These are phyloP conservation scores for Rhynchosporium graminicola DNA, from an alignment of 2,329 filamentous ascomycete species.

Conservation along the genomic window DNA sequence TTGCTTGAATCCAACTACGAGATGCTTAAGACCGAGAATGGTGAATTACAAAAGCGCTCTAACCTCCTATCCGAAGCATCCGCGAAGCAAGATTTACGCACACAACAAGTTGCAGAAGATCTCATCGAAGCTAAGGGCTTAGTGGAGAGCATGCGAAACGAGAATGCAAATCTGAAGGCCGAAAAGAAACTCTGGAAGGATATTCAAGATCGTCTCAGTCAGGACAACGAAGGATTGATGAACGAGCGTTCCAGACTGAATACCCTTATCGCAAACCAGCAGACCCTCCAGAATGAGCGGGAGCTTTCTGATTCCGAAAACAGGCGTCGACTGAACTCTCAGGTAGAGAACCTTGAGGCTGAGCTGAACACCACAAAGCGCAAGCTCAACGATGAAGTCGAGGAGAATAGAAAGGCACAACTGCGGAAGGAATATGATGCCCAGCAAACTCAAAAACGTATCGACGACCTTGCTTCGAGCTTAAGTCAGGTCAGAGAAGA, in stretches of 20 bases:
- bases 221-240: constrained; percentile 82
- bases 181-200: constrained; percentile 95
- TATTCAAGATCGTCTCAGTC: constrained; percentile 83
- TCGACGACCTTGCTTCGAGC: constrained; percentile 85
- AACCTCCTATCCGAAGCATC: constrained; percentile 77
- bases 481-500: constrained; percentile 83
- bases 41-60: constrained; percentile 80
- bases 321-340: constrained; percentile 75
- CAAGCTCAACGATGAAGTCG: constrained; percentile 78
- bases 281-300: constrained; percentile 88
- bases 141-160: constrained; percentile 83
- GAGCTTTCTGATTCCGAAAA: constrained; percentile 81
- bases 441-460: constrained; percentile 83
- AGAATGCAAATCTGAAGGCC: constrained; percentile 89
- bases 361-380: constrained; percentile 79
- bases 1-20: constrained; percentile 88
- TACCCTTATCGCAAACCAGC: constrained; percentile 77
- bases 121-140: constrained; percentile 82
- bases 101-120: constrained; percentile 90
- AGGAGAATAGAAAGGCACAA: constrained; percentile 80
- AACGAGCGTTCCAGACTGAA: constrained; percentile 86
- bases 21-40: constrained; percentile 81
- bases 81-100: constrained; percentile 85
- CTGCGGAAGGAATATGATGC: constrained; percentile 88
- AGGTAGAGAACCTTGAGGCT: constrained; percentile 75